Conservation (phyloP, 2,329 filamentous ascomycete genomes). For the Diplodia intermedia region DNA sequence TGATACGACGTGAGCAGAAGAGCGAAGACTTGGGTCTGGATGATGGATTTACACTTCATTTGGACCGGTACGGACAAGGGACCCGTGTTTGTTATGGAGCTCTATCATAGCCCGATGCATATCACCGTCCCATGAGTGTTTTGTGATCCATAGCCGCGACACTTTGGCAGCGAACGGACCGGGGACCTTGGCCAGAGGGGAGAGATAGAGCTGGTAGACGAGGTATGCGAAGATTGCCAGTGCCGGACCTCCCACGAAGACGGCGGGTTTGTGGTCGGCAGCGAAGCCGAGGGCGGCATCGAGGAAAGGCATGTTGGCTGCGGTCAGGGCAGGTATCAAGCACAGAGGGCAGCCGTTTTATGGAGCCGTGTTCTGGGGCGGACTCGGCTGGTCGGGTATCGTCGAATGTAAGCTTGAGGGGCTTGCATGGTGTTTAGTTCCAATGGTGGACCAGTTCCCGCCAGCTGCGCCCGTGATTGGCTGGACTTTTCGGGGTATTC, state of each 20-base stretch:
- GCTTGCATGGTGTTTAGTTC: slow-evolving; percentile 16
- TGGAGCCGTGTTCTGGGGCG: background rate
- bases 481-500: slow-evolving; percentile 23
- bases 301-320: slow-evolving; percentile 21
- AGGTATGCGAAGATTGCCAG: slow-evolving; percentile 30
- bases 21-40: background rate
- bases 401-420: slow-evolving; percentile 4
- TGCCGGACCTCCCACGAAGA: background rate
- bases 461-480: background rate
- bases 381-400: slow-evolving; percentile 2
- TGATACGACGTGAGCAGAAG: background rate
- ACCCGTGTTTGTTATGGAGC: slow-evolving; percentile 42
- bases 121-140: slow-evolving; percentile 43
- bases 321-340: background rate
- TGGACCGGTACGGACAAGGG: slow-evolving; percentile 38
- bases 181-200: slow-evolving; percentile 40
- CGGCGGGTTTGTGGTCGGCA: slow-evolving; percentile 6
- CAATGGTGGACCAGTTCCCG: background rate
- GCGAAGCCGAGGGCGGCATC: slow-evolving; percentile 4
- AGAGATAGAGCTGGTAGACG: slow-evolving; percentile 35
- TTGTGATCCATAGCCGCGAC: slow-evolving; percentile 42
- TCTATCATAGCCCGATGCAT: slow-evolving; percentile 41
- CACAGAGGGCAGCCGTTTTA: slow-evolving; percentile 17
- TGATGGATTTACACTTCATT: slow-evolving; percentile 23
- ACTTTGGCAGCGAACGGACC: slow-evolving; percentile 42